phyloP scores from a whole-genome alignment of 2,329 filamentous ascomycete genomes.

The Capronia americana region DNA sequence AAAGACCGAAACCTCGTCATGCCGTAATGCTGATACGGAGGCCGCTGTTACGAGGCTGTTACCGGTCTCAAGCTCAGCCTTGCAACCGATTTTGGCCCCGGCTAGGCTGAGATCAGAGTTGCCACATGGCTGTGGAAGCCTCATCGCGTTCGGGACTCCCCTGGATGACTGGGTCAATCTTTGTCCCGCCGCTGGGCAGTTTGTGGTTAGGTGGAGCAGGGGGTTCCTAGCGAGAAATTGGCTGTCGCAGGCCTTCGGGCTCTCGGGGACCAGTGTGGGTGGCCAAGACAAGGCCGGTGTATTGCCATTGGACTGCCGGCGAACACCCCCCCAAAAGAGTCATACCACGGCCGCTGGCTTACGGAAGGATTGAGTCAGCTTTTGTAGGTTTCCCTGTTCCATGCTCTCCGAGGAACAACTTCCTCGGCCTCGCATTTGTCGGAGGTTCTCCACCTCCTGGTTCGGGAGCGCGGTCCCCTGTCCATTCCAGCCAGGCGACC shows the following conservation, averaged over 20 bases:
- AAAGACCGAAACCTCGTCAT: not conserved
- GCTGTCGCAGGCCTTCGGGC: constrained; percentile 12
- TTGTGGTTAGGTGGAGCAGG: constrained; percentile 1
- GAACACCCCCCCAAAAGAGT: constrained; percentile 4
- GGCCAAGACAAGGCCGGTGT: not conserved
- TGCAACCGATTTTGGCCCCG: constrained; percentile 14
- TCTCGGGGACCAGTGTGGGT: constrained; percentile 17
- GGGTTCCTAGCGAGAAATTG: constrained; percentile 7
- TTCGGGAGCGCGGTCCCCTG: constrained; percentile 8
- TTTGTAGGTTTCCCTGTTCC: not conserved
- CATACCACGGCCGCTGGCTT: constrained; percentile 14
- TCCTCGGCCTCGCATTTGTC: constrained; percentile 9
- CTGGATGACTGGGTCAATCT: not conserved
- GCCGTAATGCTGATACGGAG: not conserved
- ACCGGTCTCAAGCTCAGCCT: constrained; percentile 11
- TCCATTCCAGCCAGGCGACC: not conserved
- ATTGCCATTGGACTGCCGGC: constrained; percentile 14
- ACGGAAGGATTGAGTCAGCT: constrained; percentile 30
- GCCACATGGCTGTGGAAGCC: constrained; percentile 24
- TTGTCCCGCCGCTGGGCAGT: constrained; percentile 6
- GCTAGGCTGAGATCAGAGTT: constrained; percentile 16
- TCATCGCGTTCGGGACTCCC: constrained; percentile 15
- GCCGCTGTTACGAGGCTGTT: constrained; percentile 1
- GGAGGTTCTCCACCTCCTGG: constrained; percentile 3
- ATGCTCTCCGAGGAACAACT: not conserved